A percentile compares a stretch with the other conserved stretches of the same genome.
Conservation (phyloP, 768 basidiomycete genomes). For the Jaapia argillacea region DNA sequence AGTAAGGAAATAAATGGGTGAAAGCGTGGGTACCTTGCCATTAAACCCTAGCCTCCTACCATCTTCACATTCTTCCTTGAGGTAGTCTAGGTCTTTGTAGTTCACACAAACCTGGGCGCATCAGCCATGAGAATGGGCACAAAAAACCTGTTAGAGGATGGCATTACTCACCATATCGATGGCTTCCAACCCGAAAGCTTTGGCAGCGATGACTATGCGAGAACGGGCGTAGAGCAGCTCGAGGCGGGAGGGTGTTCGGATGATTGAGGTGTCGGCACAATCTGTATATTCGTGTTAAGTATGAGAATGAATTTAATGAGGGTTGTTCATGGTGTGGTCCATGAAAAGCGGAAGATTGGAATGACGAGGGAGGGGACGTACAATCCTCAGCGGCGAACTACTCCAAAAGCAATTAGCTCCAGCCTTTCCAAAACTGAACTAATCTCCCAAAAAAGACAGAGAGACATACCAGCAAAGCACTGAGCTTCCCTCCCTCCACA, state of each 20-base stretch:
- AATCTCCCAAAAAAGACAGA: background rate
- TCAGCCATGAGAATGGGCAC: background rate
- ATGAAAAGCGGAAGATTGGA: too few species aligned
- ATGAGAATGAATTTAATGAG: background rate
- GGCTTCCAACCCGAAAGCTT: slow-evolving; percentile 73
- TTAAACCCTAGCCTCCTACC: slow-evolving; percentile 78
- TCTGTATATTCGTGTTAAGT: slow-evolving; percentile 31
- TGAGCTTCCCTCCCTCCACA: slow-evolving; percentile 41
- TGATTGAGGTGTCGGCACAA: slow-evolving; percentile 81
- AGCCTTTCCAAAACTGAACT: background rate
- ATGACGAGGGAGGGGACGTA: too few species aligned
- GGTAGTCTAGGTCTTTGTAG: slow-evolving; percentile 60
- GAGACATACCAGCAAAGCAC: slow-evolving; percentile 53
- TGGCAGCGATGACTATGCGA: slow-evolving; percentile 70
- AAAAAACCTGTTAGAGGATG: background rate
- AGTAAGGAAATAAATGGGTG: too few species aligned
- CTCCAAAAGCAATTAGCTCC: background rate
- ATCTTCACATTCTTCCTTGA: slow-evolving; percentile 70
- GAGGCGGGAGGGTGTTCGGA: slow-evolving; percentile 59
- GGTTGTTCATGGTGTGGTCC: too few species aligned
- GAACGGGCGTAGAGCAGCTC: slow-evolving; percentile 84
- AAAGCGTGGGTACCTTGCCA: slow-evolving; percentile 57
- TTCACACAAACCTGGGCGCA: slow-evolving; percentile 69
- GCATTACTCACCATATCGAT: slow-evolving; percentile 70
- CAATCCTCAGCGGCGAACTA: slow-evolving; percentile 97